phyloP scores from a whole-genome alignment of 805 yeast genomes.

The Wickerhamiella allomyrinae region DNA sequence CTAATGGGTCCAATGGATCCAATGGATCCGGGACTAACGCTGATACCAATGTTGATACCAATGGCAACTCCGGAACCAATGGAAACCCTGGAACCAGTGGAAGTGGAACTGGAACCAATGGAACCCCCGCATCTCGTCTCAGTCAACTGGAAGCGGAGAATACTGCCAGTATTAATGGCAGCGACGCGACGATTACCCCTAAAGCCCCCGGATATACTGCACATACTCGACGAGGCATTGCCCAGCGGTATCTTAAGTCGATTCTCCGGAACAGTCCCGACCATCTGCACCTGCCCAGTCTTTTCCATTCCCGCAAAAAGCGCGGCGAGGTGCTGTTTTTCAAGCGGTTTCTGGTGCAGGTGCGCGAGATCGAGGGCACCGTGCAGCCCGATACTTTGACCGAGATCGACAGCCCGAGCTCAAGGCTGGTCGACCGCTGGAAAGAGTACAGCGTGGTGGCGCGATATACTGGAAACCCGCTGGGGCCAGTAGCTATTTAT shows the following conservation, averaged over 20 bases:
- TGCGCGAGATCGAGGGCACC: constrained; percentile 21
- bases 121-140: too few species aligned
- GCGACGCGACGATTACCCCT: neutral
- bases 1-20: too few species aligned
- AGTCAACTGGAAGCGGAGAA: too few species aligned
- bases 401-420: constrained; percentile 38
- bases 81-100: too few species aligned
- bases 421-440: constrained; percentile 59
- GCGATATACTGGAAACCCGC: constrained; percentile 40
- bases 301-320: constrained; percentile 7
- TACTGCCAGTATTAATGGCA: too few species aligned
- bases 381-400: constrained; percentile 25
- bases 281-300: neutral
- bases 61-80: too few species aligned
- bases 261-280: neutral
- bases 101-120: too few species aligned
- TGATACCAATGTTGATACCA: too few species aligned
- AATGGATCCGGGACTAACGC: too few species aligned
- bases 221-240: neutral
- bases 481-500: constrained; percentile 46
- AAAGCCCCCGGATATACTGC: neutral
- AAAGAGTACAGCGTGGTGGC: constrained; percentile 63
- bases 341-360: constrained; percentile 57
- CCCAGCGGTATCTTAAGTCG: neutral
- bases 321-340: constrained; percentile 49